phyloP scores from a whole-genome alignment of 2,329 filamentous ascomycete genomes.

The Pseudogymnoascus sp. region DNA sequence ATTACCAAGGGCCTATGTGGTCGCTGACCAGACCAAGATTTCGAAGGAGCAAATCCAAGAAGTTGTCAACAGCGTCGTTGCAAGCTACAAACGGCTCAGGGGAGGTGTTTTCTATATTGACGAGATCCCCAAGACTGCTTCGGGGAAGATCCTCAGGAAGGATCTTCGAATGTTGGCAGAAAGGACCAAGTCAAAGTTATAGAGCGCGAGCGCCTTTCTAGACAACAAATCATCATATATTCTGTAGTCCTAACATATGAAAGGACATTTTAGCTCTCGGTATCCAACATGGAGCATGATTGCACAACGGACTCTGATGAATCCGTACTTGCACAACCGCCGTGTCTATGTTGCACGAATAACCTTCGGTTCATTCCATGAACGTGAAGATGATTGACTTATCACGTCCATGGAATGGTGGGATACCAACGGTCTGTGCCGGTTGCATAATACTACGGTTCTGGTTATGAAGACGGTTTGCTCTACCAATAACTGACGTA shows the following conservation, averaged over 20 bases:
- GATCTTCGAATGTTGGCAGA: slow-evolving; percentile 28
- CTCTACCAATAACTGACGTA: not conserved
- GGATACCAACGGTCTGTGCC: not conserved
- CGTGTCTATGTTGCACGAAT: not conserved
- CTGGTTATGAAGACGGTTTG: not conserved
- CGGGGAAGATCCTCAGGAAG: slow-evolving; percentile 16
- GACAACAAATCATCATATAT: not conserved
- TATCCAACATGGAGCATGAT: not conserved
- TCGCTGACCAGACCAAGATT: slow-evolving; percentile 26
- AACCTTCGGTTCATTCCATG: not conserved
- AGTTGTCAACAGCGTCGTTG: slow-evolving; percentile 22
- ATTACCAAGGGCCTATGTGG: slow-evolving; percentile 36
- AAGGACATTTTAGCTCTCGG: not conserved
- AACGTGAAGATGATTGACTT: no score
- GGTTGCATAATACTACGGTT: not conserved
- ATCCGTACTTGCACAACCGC: not conserved
- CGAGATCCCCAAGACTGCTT: not conserved
- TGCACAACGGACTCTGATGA: not conserved
- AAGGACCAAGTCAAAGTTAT: not conserved
- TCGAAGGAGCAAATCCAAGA: slow-evolving; percentile 27
- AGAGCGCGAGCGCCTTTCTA: not conserved
- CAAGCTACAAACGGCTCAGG: not conserved
- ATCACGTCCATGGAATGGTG: not conserved
- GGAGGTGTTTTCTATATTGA: not conserved
- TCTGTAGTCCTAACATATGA: not conserved